A percentile compares a stretch with the other conserved stretches of the same genome.
Conservation (phyloP, 2,329 filamentous ascomycete species). For the Fusarium sp. region DNA sequence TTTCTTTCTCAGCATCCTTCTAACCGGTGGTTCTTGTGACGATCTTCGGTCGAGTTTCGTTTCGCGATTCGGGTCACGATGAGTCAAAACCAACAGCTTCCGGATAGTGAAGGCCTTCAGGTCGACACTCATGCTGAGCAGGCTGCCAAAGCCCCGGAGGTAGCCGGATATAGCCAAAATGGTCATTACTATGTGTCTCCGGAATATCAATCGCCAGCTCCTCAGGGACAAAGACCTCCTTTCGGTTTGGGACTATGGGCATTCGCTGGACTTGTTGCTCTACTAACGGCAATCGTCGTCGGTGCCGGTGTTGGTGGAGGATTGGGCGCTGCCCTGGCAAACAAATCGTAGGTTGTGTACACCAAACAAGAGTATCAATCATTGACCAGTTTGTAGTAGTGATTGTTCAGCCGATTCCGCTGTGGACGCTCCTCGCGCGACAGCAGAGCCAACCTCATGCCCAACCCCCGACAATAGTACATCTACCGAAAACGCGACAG, state of each 20-base stretch:
- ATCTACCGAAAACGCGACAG: constrained; percentile 17
- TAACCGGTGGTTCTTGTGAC: neutral
- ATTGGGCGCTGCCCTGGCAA: constrained; percentile 29
- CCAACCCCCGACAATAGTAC: constrained; percentile 18
- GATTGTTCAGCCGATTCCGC: constrained; percentile 4
- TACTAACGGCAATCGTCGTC: constrained; percentile 30
- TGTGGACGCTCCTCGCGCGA: constrained; percentile 13
- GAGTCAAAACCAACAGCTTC: constrained; percentile 20
- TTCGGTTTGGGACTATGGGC: constrained; percentile 36
- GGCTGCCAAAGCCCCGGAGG: constrained; percentile 30
- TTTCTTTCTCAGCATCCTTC: neutral
- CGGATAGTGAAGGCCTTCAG: constrained; percentile 35
- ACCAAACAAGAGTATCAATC: fast-evolving
- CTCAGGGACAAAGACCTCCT: constrained; percentile 5
- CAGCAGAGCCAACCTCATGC: constrained; percentile 14
- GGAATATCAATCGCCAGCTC: constrained; percentile 6
- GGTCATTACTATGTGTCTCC: constrained; percentile 23
- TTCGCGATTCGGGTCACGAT: neutral
- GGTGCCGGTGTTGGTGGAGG: constrained; percentile 34
- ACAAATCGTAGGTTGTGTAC: constrained; percentile 14
- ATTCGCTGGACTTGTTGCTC: constrained; percentile 27
- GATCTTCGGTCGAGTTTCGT: neutral
- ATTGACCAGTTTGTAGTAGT: neutral
- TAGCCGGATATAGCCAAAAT: constrained; percentile 6
- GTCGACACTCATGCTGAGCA: constrained; percentile 20